Base-by-base conservation (phyloP, 1,139 yeast species). In the Candida glucosophila region DNA sequence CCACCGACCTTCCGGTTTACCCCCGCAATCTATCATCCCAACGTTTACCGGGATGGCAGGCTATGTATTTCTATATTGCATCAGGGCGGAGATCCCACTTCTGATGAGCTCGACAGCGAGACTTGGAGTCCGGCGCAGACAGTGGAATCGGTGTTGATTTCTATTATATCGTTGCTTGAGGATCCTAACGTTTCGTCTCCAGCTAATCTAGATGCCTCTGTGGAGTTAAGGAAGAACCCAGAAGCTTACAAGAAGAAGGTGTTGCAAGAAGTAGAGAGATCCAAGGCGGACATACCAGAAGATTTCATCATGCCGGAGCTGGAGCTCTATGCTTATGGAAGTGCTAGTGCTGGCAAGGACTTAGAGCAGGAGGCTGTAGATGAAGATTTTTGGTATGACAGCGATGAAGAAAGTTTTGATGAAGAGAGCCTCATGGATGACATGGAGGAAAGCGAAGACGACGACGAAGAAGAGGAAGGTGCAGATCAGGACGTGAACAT, bases 61-160 rank as follows among this genome's bases (percentile, higher is more conserved):
- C 69, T 88, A 31, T 88, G 97, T 62, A 86, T 88, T 37, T 83
- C 95, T 28, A 88, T 88, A 40, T 66, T 88, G 36, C 97, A 88
- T 53, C 85, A 80, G 43, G 77, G 83, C 13, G 95, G 95, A 14
- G 93, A 83, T 47, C 81, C 83, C 18, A 79, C 90, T 27, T 71
- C 82, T 22, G 95, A 85, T 40, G 95, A 86, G 50, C 93, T 88
- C 4, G 95, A 85, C 43, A 77, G 79, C 33, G 97, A 81, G 52
- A 81, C 88, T 14, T 88, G 97, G 97, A 75, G 90, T 22, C 97
- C 97, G 0, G 96, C 94, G 3, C 97, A 88, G 57, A 79, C 93
- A 9, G 97, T 85, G 6, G 97, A 88, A 54, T 68, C 83, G 21
- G 95, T 88, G 7, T 69, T 88, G 44, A 80, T 88, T 34, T 81